Base-by-base conservation (phyloP, 495 filamentous ascomycete species). In the Xanthoparmelia taractica region DNA sequence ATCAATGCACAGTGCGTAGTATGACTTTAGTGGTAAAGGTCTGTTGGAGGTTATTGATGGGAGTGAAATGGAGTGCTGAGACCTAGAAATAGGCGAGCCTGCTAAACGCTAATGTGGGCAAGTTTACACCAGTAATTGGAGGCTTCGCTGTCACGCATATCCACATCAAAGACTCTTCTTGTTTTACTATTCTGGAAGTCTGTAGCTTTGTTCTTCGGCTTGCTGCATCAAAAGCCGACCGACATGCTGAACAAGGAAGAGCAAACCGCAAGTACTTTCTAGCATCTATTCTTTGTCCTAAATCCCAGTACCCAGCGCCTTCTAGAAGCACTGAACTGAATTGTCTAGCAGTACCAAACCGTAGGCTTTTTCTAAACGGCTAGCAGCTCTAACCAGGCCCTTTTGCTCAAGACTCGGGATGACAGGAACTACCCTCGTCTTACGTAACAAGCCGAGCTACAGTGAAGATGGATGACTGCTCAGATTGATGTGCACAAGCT, bases 21-120 rank as follows among this genome's bases (percentile, higher is more conserved):
- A 52, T 41, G 57, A 43, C 3, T 29, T 3, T 58, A 4, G 37
- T 58, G 17, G 12, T 8, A 23, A 18, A 13, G 12, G 40, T 29
- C 36, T 58, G 37, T 43, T 29, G 37, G 48, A 52, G 25, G 27
- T 17, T 29, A 43, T 41, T 29, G 40, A 58, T 29, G 57, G 5
- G 37, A 58, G 57, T 58, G 57, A 58, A 58, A 18, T 27, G 57
- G 57, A 58, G 57, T 58, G 57, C 41, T 29, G 40, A 36, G n/a
- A 17, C 0, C 23, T 58, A 58, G 57, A 43, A 58, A 58, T 58
- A 58, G 23, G 57, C 31, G 57, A 58, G 23, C 37, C 40, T 58
- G 13, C 8, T 41, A 23, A 43, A 43, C 57, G 37, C 36, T 58
- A 43, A 31, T 36, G 23, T 29, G 18, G 25, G n/a, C 56, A 40